These are phyloP conservation scores for Mortierella antarctica DNA, from an alignment of 192 early-diverging fungal genomes.

Conservation along the genomic window DNA sequence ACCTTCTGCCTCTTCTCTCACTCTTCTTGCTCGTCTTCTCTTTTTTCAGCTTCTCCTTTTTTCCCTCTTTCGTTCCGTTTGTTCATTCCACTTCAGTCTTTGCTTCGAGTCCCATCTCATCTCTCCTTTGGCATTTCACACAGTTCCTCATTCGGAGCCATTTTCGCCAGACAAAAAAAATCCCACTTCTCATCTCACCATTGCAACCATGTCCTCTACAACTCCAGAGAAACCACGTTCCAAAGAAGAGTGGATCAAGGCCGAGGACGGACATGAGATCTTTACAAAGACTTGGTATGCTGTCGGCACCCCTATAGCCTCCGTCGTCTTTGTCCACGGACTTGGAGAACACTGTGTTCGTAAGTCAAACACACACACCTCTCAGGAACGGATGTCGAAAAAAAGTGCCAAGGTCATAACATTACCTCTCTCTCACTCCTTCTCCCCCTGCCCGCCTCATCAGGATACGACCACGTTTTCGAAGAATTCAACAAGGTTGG, in stretches of 20 bases:
- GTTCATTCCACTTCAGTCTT: neutral
- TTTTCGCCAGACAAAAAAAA: no score
- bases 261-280: conserved; percentile 53
- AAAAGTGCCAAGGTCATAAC: neutral
- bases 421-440: no score
- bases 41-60: neutral
- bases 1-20: no score
- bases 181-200: neutral
- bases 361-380: conserved; percentile 5
- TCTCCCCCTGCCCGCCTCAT: neutral
- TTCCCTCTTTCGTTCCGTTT: neutral
- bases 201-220: neutral
- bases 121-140: no score
- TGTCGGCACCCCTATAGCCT: conserved; percentile 38
- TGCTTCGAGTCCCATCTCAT: neutral
- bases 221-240: conserved; percentile 11
- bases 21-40: neutral
- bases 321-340: conserved; percentile 63
- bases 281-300: conserved; percentile 65
- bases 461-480: conserved; percentile 70
- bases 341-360: conserved; percentile 65
- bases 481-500: conserved; percentile 61
- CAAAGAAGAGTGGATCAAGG: conserved; percentile 58
- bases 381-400: neutral
- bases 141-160: no score